Conservation (phyloP, 1,284 basidiomycete genomes). For the Melanopsichium pennsylvanicum region DNA sequence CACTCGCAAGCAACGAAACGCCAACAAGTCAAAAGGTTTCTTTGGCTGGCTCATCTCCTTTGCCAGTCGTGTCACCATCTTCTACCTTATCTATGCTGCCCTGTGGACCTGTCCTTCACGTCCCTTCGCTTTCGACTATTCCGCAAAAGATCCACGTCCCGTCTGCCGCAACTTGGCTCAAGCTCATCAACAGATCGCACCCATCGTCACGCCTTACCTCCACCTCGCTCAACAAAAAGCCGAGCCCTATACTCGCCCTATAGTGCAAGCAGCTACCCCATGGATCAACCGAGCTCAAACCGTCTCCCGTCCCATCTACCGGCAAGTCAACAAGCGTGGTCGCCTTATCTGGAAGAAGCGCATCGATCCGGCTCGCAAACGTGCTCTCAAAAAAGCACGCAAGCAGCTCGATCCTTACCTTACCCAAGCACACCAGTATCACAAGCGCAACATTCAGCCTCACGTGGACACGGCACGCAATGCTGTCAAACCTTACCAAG, state of each 20-base stretch:
- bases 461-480: conserved; percentile 53
- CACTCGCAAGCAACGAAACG: conserved; percentile 3
- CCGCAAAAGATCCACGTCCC: conserved; percentile 46
- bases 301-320: conserved; percentile 42
- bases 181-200: conserved; percentile 48
- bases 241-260: conserved; percentile 59
- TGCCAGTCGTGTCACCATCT: conserved; percentile 39
- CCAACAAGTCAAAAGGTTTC: conserved; percentile 26
- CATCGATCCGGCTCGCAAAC: conserved; percentile 53
- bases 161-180: conserved; percentile 59
- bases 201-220: conserved; percentile 47
- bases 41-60: conserved; percentile 39
- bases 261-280: conserved; percentile 39
- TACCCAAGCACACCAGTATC: conserved; percentile 44
- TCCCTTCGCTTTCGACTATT: conserved; percentile 58
- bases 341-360: conserved; percentile 52
- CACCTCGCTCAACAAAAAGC: conserved; percentile 32
- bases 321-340: conserved; percentile 41
- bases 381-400: conserved; percentile 45
- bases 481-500: conserved; percentile 57
- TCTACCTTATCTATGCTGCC: conserved; percentile 48
- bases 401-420: conserved; percentile 55
- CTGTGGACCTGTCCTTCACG: conserved; percentile 58
- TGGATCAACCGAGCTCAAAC: conserved; percentile 42
- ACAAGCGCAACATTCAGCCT: conserved; percentile 57